Percentiles rank a stretch among this genome's conserved stretches.
Evolutionary conservation across 257 asterid genomes (phyloP).

Genomic region (Ocimum tenuiflorum): DNA sequence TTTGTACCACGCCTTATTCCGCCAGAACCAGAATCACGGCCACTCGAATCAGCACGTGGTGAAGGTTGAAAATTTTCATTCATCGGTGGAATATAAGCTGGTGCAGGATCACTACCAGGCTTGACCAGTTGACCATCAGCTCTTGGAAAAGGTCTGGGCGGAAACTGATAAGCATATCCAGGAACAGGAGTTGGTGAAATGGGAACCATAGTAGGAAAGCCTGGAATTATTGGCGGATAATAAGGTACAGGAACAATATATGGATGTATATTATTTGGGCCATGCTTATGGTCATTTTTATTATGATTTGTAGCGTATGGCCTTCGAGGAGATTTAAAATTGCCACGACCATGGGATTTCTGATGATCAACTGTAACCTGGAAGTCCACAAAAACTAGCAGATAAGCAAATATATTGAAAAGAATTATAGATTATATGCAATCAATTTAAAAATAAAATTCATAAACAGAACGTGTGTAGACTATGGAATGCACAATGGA

Average conservation of each 20-base stretch:
- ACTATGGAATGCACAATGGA: not conserved
- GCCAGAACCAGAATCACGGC: conserved; percentile 39
- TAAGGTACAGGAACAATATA: conserved; percentile 45
- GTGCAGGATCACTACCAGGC: conserved; percentile 48
- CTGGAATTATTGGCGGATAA: conserved; percentile 42
- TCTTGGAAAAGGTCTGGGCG: conserved; percentile 38
- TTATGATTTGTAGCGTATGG: conserved; percentile 40
- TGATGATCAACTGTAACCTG: conserved; percentile 57
- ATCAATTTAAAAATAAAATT: not conserved
- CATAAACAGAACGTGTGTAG: not conserved
- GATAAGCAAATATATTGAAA: conserved; percentile 4
- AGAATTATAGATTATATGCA: not conserved
- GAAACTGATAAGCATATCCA: conserved; percentile 51
- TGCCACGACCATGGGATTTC: conserved; percentile 53
- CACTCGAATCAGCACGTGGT: conserved; percentile 30
- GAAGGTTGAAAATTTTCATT: conserved; percentile 52
- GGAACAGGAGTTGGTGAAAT: conserved; percentile 41
- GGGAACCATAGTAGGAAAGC: conserved; percentile 55
- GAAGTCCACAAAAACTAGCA: conserved; percentile 17
- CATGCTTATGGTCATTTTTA: conserved; percentile 54
- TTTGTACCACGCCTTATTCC: conserved; percentile 44
- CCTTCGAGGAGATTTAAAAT: conserved; percentile 46
- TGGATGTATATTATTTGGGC: conserved; percentile 48
- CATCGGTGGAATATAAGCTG: conserved; percentile 39
- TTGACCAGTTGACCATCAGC: conserved; percentile 37